These are phyloP conservation scores for Steccherinum ochraceum DNA, from an alignment of 768 basidiomycete species.

Conservation along the genomic window DNA sequence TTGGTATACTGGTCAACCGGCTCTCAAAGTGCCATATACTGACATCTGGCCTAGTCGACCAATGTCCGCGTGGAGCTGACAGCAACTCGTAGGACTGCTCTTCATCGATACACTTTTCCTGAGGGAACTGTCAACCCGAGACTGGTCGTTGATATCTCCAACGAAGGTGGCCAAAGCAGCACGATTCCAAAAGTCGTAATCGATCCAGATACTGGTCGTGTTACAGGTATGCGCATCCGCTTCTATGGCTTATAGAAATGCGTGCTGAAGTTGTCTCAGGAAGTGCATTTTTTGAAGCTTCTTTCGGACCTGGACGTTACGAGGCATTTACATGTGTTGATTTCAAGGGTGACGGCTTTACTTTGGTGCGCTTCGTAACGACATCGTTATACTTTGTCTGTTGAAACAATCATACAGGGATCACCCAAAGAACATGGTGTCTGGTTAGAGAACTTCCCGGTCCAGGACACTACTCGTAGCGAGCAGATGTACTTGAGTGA, in stretches of 20 bases:
- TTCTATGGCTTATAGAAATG: too few species aligned
- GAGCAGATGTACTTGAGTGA: constrained; percentile 44
- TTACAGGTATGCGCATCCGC: too few species aligned
- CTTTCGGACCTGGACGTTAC: constrained; percentile 56
- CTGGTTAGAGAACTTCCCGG: constrained; percentile 45
- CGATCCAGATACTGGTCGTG: constrained; percentile 41
- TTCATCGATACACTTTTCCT: constrained; percentile 41
- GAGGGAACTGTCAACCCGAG: constrained; percentile 30
- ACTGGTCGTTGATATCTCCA: constrained; percentile 54
- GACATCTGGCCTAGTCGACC: constrained; percentile 44
- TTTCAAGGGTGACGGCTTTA: constrained; percentile 45
- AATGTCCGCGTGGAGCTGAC: constrained; percentile 54
- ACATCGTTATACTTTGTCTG: background rate
- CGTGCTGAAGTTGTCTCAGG: constrained; percentile 16
- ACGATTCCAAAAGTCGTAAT: constrained; percentile 42
- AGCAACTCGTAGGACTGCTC: constrained; percentile 49
- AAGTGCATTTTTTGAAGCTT: constrained; percentile 40
- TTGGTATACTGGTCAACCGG: constrained; percentile 42
- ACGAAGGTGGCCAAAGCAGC: constrained; percentile 51
- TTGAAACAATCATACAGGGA: constrained; percentile 6
- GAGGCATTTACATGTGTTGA: constrained; percentile 54
- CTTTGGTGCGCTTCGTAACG: constrained; percentile 10
- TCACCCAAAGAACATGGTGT: constrained; percentile 49
- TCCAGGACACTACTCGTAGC: constrained; percentile 37
- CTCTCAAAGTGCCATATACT: too few species aligned